phyloP scores from a whole-genome alignment of 2,329 filamentous ascomycete species.

The Aureobasidium sp. region DNA sequence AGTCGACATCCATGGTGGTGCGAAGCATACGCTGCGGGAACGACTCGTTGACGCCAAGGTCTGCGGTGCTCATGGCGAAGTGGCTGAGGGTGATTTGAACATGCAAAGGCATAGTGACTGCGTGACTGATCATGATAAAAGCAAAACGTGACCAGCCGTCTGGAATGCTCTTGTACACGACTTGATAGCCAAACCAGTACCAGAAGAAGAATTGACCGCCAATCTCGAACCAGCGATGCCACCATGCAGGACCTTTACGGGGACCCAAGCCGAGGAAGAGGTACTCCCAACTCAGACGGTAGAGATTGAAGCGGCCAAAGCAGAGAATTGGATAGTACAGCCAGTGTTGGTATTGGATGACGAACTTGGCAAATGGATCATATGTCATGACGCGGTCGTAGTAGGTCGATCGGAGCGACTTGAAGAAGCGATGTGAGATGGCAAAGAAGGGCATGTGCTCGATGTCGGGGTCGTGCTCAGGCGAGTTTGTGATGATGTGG shows the following conservation, averaged over 20 bases:
- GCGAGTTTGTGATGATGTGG: slow-evolving; percentile 66
- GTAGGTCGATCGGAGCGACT: slow-evolving; percentile 56
- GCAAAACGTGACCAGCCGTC: slow-evolving; percentile 50
- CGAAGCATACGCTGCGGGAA: slow-evolving; percentile 87
- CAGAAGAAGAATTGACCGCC: slow-evolving; percentile 58
- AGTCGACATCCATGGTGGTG: slow-evolving; percentile 91
- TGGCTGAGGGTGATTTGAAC: slow-evolving; percentile 87
- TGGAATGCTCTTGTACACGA: slow-evolving; percentile 55
- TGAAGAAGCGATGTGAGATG: slow-evolving; percentile 58
- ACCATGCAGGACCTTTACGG: slow-evolving; percentile 56
- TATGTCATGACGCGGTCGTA: slow-evolving; percentile 60
- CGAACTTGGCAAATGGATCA: slow-evolving; percentile 53
- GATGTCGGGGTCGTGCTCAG: slow-evolving; percentile 93
- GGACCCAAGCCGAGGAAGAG: slow-evolving; percentile 51
- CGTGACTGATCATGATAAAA: slow-evolving; percentile 71
- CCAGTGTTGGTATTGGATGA: slow-evolving; percentile 57
- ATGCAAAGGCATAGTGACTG: slow-evolving; percentile 74
- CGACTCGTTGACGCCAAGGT: slow-evolving; percentile 75
- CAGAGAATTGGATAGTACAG: slow-evolving; percentile 61
- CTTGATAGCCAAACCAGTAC: slow-evolving; percentile 61
- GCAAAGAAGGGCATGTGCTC: slow-evolving; percentile 65
- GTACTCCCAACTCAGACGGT: slow-evolving; percentile 60
- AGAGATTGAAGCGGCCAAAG: slow-evolving; percentile 66
- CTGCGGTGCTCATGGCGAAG: slow-evolving; percentile 83
- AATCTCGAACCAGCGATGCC: slow-evolving; percentile 62